Evolutionary conservation across 371 early-diverging fungal genomes (phyloP).

Genomic region (Dipsacomyces acuminosporus): DNA sequence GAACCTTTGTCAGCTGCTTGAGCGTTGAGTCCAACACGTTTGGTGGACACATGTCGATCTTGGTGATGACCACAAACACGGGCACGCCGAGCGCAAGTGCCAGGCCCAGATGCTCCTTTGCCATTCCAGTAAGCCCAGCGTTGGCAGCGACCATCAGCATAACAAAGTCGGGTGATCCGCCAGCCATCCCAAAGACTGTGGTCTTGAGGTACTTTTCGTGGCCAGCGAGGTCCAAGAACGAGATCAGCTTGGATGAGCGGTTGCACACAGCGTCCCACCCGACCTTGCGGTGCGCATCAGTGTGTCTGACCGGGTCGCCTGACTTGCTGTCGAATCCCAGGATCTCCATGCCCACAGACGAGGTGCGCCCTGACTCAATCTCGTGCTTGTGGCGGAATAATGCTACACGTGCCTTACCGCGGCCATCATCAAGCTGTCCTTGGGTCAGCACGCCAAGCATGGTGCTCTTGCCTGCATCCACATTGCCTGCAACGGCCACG

Average conservation of each 20-base stretch:
- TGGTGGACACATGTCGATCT: conserved; percentile 87
- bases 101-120: conserved; percentile 88
- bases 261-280: conserved; percentile 80
- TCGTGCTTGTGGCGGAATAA: conserved; percentile 92
- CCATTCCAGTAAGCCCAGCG: conserved; percentile 90
- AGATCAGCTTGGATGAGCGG: conserved; percentile 72
- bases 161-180: conserved; percentile 83
- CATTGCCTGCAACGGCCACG: conserved; percentile 89
- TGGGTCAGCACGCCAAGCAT: conserved; percentile 87
- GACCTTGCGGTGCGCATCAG: conserved; percentile 58
- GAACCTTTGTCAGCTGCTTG: conserved; percentile 71
- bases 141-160: conserved; percentile 91
- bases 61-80: conserved; percentile 85
- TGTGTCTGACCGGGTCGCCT: conserved; percentile 59
- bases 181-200: conserved; percentile 90
- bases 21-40: conserved; percentile 79
- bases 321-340: conserved; percentile 74
- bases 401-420: conserved; percentile 85
- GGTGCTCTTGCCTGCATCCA: conserved; percentile 67
- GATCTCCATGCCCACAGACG: conserved; percentile 86
- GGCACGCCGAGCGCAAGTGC: conserved; percentile 82
- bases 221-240: conserved; percentile 87
- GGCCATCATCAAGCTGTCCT: conserved; percentile 85
- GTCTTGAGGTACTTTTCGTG: conserved; percentile 93
- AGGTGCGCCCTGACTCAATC: conserved; percentile 85